These are phyloP conservation scores for Lachnellula cervina DNA, from an alignment of 2,329 filamentous ascomycete species.

Conservation along the genomic window DNA sequence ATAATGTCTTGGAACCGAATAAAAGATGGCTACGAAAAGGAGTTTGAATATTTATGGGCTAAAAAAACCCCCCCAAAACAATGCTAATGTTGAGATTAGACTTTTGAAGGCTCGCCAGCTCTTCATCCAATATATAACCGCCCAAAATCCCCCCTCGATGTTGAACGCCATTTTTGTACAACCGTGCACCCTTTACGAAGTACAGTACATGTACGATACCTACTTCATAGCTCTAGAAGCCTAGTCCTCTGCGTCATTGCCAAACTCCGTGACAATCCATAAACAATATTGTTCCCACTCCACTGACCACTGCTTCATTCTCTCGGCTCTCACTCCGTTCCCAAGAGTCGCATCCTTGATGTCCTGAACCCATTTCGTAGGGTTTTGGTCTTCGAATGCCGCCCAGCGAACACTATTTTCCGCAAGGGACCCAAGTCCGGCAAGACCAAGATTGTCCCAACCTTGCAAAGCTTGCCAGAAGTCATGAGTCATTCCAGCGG, in stretches of 20 bases:
- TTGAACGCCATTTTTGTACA: slow-evolving; percentile 9
- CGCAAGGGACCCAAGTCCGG: slow-evolving; percentile 77
- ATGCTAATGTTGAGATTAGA: slow-evolving; percentile 24
- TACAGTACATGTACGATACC: neutral
- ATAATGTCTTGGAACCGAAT: too few species aligned
- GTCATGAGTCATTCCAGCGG: slow-evolving; percentile 80
- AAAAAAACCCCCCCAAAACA: neutral
- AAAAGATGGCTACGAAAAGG: too few species aligned
- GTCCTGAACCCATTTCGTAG: slow-evolving; percentile 65
- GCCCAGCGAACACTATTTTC: slow-evolving; percentile 93
- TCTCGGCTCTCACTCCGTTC: slow-evolving; percentile 62
- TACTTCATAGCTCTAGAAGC: neutral
- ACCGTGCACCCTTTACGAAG: too few species aligned
- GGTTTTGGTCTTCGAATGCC: slow-evolving; percentile 73
- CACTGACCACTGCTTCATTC: slow-evolving; percentile 71
- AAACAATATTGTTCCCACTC: slow-evolving; percentile 88
- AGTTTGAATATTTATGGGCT: too few species aligned
- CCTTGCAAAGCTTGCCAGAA: slow-evolving; percentile 92
- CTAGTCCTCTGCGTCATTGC: slow-evolving; percentile 32
- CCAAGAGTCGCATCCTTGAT: slow-evolving; percentile 72
- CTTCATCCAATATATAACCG: neutral
- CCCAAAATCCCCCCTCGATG: slow-evolving; percentile 1
- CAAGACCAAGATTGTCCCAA: slow-evolving; percentile 85
- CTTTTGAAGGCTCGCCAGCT: slow-evolving; percentile 4
- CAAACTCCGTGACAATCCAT: slow-evolving; percentile 81